Evolutionary conservation across 768 basidiomycete genomes (phyloP).

Genomic region (Amanita rubescens): DNA sequence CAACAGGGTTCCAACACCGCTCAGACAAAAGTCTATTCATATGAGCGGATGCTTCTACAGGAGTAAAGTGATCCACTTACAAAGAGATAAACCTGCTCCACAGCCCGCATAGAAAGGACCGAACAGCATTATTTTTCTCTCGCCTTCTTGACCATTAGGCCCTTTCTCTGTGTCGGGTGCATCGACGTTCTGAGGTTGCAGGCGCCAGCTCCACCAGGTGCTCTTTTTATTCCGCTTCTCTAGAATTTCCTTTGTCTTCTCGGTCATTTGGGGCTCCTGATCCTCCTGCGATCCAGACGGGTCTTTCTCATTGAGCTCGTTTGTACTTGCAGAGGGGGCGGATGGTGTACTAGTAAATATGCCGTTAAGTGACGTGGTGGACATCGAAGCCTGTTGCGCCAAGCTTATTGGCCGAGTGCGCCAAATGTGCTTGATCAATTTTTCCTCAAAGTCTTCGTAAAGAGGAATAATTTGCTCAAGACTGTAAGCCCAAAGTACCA

Average conservation of each 20-base stretch:
- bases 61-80: slow-evolving; percentile 29
- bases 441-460: slow-evolving; percentile 67
- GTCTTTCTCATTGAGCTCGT: slow-evolving; percentile 30
- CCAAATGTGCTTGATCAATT: slow-evolving; percentile 81
- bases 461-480: slow-evolving; percentile 61
- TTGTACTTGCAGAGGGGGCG: slow-evolving; percentile 11
- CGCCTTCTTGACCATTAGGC: slow-evolving; percentile 19
- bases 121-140: slow-evolving; percentile 44
- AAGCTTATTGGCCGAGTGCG: slow-evolving; percentile 28
- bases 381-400: neutral
- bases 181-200: slow-evolving; percentile 26
- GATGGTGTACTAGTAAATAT: neutral
- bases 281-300: slow-evolving; percentile 9
- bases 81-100: slow-evolving; percentile 54
- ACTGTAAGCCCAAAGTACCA: slow-evolving; percentile 79
- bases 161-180: slow-evolving; percentile 33
- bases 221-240: slow-evolving; percentile 9
- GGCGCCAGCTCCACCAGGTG: slow-evolving; percentile 39
- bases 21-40: slow-evolving; percentile 48
- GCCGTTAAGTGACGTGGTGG: neutral
- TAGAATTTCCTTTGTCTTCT: slow-evolving; percentile 13
- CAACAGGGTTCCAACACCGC: slow-evolving; percentile 52
- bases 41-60: neutral
- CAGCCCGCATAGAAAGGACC: slow-evolving; percentile 68
- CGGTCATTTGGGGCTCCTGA: slow-evolving; percentile 15